Conservation (phyloP, 768 basidiomycete species). For the Mycena polygramma region DNA sequence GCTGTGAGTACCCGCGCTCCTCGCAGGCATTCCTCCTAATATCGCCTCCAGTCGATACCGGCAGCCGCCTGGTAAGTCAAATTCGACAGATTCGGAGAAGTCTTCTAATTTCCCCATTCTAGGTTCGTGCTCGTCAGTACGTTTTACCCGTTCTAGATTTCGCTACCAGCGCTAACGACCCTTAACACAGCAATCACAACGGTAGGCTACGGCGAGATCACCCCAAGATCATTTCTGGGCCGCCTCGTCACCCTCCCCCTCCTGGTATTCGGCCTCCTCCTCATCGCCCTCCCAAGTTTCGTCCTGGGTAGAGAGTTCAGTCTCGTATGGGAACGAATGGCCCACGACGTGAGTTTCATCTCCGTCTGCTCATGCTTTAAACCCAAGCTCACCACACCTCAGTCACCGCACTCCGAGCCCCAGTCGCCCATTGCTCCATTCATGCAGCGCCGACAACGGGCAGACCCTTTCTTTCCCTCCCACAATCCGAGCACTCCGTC, state of each 20-base stretch:
- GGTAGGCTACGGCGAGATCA: conserved; percentile 93
- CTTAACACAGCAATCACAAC: conserved; percentile 82
- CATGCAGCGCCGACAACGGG: conserved; percentile 26
- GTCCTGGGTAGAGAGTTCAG: conserved; percentile 94
- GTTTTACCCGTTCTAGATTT: conserved; percentile 46
- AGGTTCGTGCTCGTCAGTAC: conserved; percentile 85
- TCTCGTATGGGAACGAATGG: conserved; percentile 90
- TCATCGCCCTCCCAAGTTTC: conserved; percentile 93
- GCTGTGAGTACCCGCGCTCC: conserved; percentile 58
- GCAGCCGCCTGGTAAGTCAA: conserved; percentile 80
- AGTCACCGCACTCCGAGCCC: conserved; percentile 35
- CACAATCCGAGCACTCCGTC: conserved; percentile 35
- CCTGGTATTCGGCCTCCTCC: conserved; percentile 86
- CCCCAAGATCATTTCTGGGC: conserved; percentile 89
- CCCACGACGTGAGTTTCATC: conserved; percentile 53
- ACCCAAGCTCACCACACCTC: background rate
- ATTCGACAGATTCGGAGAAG: conserved; percentile 7
- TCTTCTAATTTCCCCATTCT: conserved; percentile 7
- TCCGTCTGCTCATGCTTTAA: conserved; percentile 4
- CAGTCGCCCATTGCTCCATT: conserved; percentile 39
- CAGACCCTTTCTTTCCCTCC: conserved; percentile 32
- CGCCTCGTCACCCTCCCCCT: conserved; percentile 88
- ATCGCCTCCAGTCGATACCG: conserved; percentile 67
- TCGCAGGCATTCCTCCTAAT: conserved; percentile 1
- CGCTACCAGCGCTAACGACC: conserved; percentile 14